phyloP scores from a whole-genome alignment of 2,329 filamentous ascomycete genomes.

The Arthrobotrys megalospora region DNA sequence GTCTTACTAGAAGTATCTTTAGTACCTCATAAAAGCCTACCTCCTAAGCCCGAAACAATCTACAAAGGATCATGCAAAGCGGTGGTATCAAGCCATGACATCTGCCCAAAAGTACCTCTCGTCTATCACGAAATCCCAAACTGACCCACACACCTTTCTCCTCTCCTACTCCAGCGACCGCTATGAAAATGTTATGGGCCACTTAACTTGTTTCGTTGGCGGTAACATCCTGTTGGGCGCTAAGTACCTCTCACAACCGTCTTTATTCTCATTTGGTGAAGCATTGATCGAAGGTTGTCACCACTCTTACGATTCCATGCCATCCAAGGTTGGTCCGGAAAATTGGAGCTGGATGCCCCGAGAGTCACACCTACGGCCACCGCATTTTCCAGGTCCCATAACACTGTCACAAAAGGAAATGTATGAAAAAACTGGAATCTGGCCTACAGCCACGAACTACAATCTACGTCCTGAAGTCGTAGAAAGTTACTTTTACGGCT shows the following conservation, averaged over 20 bases:
- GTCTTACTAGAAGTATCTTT: conserved; percentile 59
- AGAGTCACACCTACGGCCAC: conserved; percentile 62
- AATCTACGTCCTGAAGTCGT: conserved; percentile 83
- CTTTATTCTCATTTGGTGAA: conserved; percentile 80
- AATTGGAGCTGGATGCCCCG: conserved; percentile 76
- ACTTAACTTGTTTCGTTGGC: conserved; percentile 83
- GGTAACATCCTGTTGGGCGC: conserved; percentile 89
- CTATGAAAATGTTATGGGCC: conserved; percentile 64
- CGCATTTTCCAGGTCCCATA: conserved; percentile 22
- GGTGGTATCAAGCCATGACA: conserved; percentile 82
- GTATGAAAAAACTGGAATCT: conserved; percentile 75
- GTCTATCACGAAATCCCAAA: conserved; percentile 23
- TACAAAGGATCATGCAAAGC: conserved; percentile 78
- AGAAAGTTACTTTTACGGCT: conserved; percentile 89
- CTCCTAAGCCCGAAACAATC: conserved; percentile 77
- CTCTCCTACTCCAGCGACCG: conserved; percentile 46
- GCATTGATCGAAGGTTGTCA: conserved; percentile 80
- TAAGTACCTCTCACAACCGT: conserved; percentile 72
- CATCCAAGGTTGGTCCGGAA: conserved; percentile 84
- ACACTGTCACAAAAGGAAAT: conserved; percentile 35
- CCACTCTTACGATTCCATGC: conserved; percentile 78
- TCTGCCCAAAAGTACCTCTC: conserved; percentile 80
- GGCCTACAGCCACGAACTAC: conserved; percentile 75
- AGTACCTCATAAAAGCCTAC: conserved; percentile 91
- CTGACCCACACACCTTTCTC: conserved; percentile 43